phyloP scores from a whole-genome alignment of 2,329 filamentous ascomycete species.

The Colletotrichum karsti region DNA sequence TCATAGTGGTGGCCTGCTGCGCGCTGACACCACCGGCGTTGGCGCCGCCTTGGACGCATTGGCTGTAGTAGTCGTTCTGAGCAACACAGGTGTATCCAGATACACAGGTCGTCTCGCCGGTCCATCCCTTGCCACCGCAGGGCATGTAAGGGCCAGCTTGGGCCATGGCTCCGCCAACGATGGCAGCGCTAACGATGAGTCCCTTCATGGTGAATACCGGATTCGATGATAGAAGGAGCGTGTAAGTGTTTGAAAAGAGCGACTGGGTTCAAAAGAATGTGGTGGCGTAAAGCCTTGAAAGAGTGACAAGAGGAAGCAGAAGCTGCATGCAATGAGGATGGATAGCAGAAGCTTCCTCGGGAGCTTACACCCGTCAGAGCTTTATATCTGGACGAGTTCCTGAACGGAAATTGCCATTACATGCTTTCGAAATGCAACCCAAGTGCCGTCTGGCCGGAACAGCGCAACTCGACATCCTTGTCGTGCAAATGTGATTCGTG shows the following conservation, averaged over 20 bases:
- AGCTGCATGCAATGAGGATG: background rate
- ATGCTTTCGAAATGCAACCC: background rate
- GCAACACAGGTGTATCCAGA: constrained; percentile 49
- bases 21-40: background rate
- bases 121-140: constrained; percentile 50
- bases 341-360: background rate
- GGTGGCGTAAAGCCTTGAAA: background rate
- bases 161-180: constrained; percentile 15
- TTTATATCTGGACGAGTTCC: background rate
- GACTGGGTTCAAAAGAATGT: background rate
- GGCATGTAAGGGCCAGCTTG: constrained; percentile 41
- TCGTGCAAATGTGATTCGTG: constrained; percentile 1
- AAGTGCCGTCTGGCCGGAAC: constrained; percentile 14
- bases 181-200: constrained; percentile 10
- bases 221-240: background rate
- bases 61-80: constrained; percentile 50
- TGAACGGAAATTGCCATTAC: background rate
- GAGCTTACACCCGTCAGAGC: no score
- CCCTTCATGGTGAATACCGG: constrained; percentile 23
- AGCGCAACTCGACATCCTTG: constrained; percentile 7
- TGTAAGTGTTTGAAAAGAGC: constrained; percentile 1
- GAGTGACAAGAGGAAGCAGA: background rate
- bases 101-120: constrained; percentile 49
- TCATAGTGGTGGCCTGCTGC: constrained; percentile 7
- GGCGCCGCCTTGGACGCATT: constrained; percentile 42